Evolutionary conservation across 345 rosid species (phyloP), one percentile per base, ranked within the genome.

Genomic region (Pistacia atlantica): DNA sequence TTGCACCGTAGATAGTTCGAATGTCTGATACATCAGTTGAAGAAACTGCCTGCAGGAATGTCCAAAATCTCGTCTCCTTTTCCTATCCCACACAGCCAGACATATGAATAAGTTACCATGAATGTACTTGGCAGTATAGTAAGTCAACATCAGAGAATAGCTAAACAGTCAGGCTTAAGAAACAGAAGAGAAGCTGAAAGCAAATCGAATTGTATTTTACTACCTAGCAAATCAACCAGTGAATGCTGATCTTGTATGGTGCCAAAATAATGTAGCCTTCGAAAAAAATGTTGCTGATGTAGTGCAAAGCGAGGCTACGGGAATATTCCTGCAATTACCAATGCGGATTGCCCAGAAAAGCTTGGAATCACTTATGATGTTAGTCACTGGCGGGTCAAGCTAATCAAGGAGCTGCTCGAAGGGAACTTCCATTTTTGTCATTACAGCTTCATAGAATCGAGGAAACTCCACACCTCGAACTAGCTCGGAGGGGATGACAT

Each of bases 401-500:
- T 33, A 74, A 73, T 82, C 76, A 56, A 90, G 85, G 4, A 90
- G 66, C 64, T 46, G 12, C 70, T 83, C 90, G 13, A 92, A 85
- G 0, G 94, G 96, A 22, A 78, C 87, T 48, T 77, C 79, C 84
- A 88, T 74, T 72, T 84, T 82, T 1, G 84, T 86, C 11, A 37
- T 31, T 31, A 86, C 87, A 12, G 88, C 88, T 22, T 75, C 80
- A 2, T 79, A 0, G 82, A 89, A 89, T 12, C 79, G 84, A 9
- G 80, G 68, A 68, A 83, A 75, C 63, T 84, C 81, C 0, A 38
- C 66, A 20, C 75, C 86, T 38, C 85, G 80, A 28, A 35, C 80
- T 10, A 17, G 77, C 85, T 89, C 92, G 6, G 90, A 83, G 1
- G 92, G 90, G 62, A 87, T 77, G 31, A 85, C 86, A 80, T 86